Evolutionary conservation across 805 yeast species (phyloP).

Genomic region (Starmerella riodocensis): DNA sequence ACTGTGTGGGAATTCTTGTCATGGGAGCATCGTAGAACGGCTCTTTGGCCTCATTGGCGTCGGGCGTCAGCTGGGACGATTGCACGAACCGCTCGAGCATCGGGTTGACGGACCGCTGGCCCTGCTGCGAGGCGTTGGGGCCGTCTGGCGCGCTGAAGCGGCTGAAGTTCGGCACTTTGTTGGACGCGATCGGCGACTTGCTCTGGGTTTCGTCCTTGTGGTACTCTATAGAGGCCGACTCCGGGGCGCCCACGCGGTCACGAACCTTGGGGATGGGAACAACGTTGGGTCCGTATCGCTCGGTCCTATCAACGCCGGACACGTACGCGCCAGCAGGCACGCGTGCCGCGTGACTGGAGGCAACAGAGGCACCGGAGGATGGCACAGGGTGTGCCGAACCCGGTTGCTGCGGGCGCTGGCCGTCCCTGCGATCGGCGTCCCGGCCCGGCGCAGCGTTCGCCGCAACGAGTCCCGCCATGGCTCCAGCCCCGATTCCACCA

Average conservation of each 20-base stretch:
- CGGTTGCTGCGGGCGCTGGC: too few species aligned
- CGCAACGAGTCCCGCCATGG: constrained; percentile 1
- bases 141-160: constrained; percentile 9
- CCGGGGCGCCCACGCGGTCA: not conserved
- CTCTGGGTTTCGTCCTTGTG: constrained; percentile 7
- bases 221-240: constrained; percentile 8
- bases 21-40: constrained; percentile 9
- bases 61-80: not conserved
- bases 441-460: not conserved
- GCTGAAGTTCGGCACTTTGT: constrained; percentile 17
- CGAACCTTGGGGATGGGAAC: constrained; percentile 24
- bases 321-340: constrained; percentile 26
- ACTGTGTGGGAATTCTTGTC: constrained; percentile 1
- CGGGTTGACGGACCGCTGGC: constrained; percentile 1
- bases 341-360: constrained; percentile 10
- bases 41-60: not conserved
- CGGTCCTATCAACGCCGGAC: constrained; percentile 19
- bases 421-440: too few species aligned
- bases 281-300: constrained; percentile 23
- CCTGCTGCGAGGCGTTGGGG: not conserved
- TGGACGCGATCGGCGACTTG: constrained; percentile 2
- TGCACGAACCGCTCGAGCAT: constrained; percentile 10
- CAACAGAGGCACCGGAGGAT: constrained; percentile 7
- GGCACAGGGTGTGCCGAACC: not conserved
- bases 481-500: constrained; percentile 2